Evolutionary conservation across 2,329 filamentous ascomycete genomes (phyloP), one percentile per base, ranked within the genome.

Genomic region (Didymella pinodella): DNA sequence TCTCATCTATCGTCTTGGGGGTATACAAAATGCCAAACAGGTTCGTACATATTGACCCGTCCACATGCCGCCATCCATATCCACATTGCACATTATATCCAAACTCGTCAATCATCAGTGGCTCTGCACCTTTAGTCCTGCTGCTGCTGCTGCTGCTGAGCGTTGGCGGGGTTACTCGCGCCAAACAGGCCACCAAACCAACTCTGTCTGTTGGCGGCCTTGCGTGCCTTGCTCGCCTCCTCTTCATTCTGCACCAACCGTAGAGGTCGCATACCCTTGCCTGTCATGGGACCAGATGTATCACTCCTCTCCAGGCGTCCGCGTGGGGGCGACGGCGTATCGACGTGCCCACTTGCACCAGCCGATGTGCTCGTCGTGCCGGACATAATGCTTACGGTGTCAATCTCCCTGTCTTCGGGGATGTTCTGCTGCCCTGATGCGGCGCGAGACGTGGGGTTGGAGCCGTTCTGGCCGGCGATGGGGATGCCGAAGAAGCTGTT

Each of bases 221-320:
- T 82, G 54, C 75, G 70, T 7, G 76, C 77, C 52, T 72, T 69
- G 44, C 71, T 72, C 2, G 72, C 73, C 41, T 75, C 72, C 25
- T 77, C 75, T 20, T 80, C 79, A 57, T 96, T 92, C 78, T 95
- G 91, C 46, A 98, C 93, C 29, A 99, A 83, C 16, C 94, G 85
- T 65, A 99, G 81, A 7, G 94, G 94, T 34, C 93, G 86, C 58
- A 96, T 88, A 78, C 95, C 95, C 71, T 88, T 81, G 40, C 82
- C 82, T 25, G 80, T 79, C 79, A 84, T 83, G 18, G 80, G 73
- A 14, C 77, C 77, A 3, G 66, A 62, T 12, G 67, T 69, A 14
- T 69, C 67, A 43, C 70, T 77, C 11, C 78, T 75, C 12, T 77
- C 86, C 12, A 59, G 26, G 79, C 90, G 89, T 49, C 84, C 82